Conservation (phyloP, 2,329 filamentous ascomycete species). For the Fusarium tricinctum region DNA sequence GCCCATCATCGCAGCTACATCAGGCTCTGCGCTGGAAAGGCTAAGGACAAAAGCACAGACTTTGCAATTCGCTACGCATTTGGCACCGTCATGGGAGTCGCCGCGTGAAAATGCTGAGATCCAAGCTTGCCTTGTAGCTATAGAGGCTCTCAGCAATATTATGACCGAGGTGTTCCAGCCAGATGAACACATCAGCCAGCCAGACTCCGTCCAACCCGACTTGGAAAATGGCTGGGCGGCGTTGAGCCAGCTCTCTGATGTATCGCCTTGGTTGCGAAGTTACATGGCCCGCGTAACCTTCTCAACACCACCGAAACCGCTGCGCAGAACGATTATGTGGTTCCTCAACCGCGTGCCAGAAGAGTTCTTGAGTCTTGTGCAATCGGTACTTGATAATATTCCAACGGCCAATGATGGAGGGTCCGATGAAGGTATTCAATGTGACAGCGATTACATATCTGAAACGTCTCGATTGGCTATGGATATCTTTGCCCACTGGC, state of each 20-base stretch:
- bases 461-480: slow-evolving; percentile 49
- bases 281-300: slow-evolving; percentile 48
- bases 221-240: neutral
- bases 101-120: neutral
- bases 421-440: neutral
- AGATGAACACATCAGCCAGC: neutral
- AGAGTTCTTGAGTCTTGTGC: slow-evolving; percentile 54
- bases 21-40: slow-evolving; percentile 16
- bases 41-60: slow-evolving; percentile 8
- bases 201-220: neutral
- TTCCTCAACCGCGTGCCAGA: slow-evolving; percentile 58
- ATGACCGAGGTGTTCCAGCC: slow-evolving; percentile 24
- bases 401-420: neutral
- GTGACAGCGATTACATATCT: neutral
- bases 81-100: slow-evolving; percentile 1
- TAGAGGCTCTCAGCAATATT: slow-evolving; percentile 27
- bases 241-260: slow-evolving; percentile 13
- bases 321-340: slow-evolving; percentile 56
- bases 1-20: slow-evolving; percentile 36
- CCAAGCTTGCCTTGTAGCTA: slow-evolving; percentile 18
- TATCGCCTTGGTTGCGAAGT: slow-evolving; percentile 36
- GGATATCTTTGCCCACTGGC: slow-evolving; percentile 58
- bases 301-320: slow-evolving; percentile 47
- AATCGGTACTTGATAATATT: slow-evolving; percentile 50
- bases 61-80: neutral